Evolutionary conservation across 495 filamentous ascomycete genomes (phyloP).

Genomic region (Penicillium lividum): DNA sequence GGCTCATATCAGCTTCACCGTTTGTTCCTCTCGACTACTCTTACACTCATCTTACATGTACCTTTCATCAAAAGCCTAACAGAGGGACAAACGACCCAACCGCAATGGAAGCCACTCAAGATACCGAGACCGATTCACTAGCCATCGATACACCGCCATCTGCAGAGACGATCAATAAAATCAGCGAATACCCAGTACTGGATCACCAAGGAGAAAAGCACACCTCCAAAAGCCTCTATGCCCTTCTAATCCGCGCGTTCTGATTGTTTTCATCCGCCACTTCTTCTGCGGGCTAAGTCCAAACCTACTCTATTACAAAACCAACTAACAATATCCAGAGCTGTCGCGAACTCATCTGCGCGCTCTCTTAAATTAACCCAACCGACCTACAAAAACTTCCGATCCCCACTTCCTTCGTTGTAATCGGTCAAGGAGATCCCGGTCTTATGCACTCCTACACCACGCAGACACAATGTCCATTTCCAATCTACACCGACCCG

Average conservation of each 20-base stretch:
- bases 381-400: conserved; percentile 44
- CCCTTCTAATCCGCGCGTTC: conserved; percentile 53
- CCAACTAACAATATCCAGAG: conserved; percentile 48
- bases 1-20: no score
- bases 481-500: conserved; percentile 82
- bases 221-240: conserved; percentile 70
- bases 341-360: conserved; percentile 64
- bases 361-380: conserved; percentile 61
- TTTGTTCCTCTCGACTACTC: no score
- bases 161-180: conserved; percentile 44
- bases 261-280: conserved; percentile 83
- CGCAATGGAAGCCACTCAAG: background rate
- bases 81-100: background rate
- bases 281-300: conserved; percentile 84
- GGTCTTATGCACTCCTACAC: conserved; percentile 70
- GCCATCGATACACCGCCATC: conserved; percentile 50
- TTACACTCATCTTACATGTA: no score
- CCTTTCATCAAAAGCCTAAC: background rate
- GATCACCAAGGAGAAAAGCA: conserved; percentile 62
- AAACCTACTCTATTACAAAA: background rate
- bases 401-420: conserved; percentile 61
- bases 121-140: background rate
- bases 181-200: conserved; percentile 60
- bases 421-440: conserved; percentile 80
- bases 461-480: conserved; percentile 62